A percentile compares a stretch with the other conserved stretches of the same genome.
phyloP scores from a whole-genome alignment of 2,329 filamentous ascomycete species.

The Diplodia sapinea region DNA sequence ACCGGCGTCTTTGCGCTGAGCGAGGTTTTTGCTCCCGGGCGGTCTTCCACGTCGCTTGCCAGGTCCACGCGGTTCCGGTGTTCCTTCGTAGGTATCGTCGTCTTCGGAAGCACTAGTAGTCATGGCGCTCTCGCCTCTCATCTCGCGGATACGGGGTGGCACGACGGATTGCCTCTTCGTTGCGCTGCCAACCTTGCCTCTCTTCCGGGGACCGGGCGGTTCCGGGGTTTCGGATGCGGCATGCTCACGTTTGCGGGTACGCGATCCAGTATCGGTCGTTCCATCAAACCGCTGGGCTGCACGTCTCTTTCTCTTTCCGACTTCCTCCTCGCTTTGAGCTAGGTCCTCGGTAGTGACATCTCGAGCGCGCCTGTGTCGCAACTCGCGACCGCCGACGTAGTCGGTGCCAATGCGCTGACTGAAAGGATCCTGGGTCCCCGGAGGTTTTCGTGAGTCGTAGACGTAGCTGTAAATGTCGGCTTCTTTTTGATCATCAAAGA shows the following conservation, averaged over 20 bases:
- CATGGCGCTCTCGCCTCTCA: slow-evolving; percentile 48
- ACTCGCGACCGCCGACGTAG: slow-evolving; percentile 52
- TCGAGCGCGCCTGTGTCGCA: slow-evolving; percentile 52
- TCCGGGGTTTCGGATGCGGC: slow-evolving; percentile 45
- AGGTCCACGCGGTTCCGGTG: slow-evolving; percentile 31
- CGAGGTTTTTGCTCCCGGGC: slow-evolving; percentile 56
- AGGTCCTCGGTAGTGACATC: slow-evolving; percentile 36
- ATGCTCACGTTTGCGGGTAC: slow-evolving; percentile 31
- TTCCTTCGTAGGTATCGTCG: slow-evolving; percentile 26
- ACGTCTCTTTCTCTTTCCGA: slow-evolving; percentile 44
- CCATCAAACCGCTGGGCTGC: slow-evolving; percentile 45
- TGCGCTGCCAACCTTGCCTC: slow-evolving; percentile 38
- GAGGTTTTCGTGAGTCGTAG: slow-evolving; percentile 58
- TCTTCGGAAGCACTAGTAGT: slow-evolving; percentile 42
- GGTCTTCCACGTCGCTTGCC: slow-evolving; percentile 44
- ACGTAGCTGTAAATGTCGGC: slow-evolving; percentile 65
- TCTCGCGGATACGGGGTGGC: slow-evolving; percentile 54
- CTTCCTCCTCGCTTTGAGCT: slow-evolving; percentile 47
- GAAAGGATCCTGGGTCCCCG: slow-evolving; percentile 63
- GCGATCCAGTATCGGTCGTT: slow-evolving; percentile 36
- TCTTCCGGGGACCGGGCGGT: slow-evolving; percentile 40
- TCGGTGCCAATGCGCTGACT: slow-evolving; percentile 57
- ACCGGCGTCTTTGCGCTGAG: slow-evolving; percentile 54
- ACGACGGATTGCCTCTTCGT: slow-evolving; percentile 35
- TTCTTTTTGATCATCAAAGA: slow-evolving; percentile 66